Conservation (phyloP, 2,329 filamentous ascomycete genomes). For the Diaporthe humulicola region DNA sequence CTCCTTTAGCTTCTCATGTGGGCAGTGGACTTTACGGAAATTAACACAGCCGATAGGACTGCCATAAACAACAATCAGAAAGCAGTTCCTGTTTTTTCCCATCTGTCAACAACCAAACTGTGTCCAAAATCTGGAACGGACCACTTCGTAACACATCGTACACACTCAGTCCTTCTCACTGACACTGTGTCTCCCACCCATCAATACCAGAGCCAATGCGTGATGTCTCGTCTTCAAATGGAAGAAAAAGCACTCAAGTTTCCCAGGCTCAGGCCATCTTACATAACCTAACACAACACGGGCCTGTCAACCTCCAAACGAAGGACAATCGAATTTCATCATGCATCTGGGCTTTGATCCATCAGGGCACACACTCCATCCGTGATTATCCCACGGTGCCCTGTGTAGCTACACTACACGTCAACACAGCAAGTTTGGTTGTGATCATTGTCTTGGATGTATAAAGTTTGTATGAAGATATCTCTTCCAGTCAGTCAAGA, state of each 20-base stretch:
- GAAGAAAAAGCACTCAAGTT: background rate
- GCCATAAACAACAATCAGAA: too few relatives aligned
- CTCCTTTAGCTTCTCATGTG: background rate
- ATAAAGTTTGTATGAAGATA: background rate
- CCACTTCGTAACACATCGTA: background rate
- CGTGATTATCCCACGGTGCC: background rate
- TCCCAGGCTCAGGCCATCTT: background rate
- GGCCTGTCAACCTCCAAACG: background rate
- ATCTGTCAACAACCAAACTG: background rate
- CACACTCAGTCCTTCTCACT: background rate
- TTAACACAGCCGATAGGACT: background rate
- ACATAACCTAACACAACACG: background rate
- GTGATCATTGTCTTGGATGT: background rate
- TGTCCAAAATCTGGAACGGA: background rate
- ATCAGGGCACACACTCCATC: background rate
- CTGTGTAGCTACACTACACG: background rate
- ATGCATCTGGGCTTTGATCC: background rate
- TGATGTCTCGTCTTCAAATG: background rate
- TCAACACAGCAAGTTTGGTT: background rate
- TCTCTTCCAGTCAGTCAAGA: background rate
- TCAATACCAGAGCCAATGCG: too few relatives aligned
- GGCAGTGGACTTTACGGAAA: background rate
- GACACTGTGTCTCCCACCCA: background rate
- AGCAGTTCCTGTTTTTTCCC: rapidly evolving
- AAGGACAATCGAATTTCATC: background rate